These are phyloP conservation scores for Amanita pallidorosea DNA, from an alignment of 768 basidiomycete species.

Conservation along the genomic window DNA sequence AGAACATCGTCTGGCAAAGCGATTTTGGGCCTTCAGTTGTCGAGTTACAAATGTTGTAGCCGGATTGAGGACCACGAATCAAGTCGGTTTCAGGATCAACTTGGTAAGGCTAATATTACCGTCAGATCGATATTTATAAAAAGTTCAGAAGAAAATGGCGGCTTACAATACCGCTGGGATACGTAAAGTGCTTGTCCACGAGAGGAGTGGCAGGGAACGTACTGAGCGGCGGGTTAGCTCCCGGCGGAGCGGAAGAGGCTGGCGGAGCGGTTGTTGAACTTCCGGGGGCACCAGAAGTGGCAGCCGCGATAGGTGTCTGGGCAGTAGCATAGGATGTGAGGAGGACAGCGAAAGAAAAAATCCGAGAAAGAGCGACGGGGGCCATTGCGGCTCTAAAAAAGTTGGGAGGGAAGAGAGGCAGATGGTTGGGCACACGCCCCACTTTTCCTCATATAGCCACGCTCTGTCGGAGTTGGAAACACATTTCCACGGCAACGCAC, in stretches of 20 bases:
- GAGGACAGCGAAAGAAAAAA: slow-evolving; percentile 21
- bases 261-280: neutral
- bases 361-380: slow-evolving; percentile 29
- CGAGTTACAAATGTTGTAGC: slow-evolving; percentile 61
- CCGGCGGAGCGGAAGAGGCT: neutral
- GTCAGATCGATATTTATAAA: no score
- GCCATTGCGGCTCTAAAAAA: slow-evolving; percentile 22
- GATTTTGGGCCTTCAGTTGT: slow-evolving; percentile 53
- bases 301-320: slow-evolving; percentile 8
- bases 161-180: slow-evolving; percentile 33
- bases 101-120: no score
- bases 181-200: slow-evolving; percentile 31
- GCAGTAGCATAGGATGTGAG: slow-evolving; percentile 16
- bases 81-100: no score
- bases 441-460: neutral
- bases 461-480: slow-evolving; percentile 1
- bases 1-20: slow-evolving; percentile 47
- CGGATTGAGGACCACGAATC: slow-evolving; percentile 33
- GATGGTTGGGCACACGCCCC: no score
- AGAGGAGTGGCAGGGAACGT: slow-evolving; percentile 37
- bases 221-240: neutral
- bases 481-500: neutral
- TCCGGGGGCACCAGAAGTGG: neutral
- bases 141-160: neutral
- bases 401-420: neutral